Conservation (phyloP, 768 basidiomycete species). For the Tricholoma flavovirens region DNA sequence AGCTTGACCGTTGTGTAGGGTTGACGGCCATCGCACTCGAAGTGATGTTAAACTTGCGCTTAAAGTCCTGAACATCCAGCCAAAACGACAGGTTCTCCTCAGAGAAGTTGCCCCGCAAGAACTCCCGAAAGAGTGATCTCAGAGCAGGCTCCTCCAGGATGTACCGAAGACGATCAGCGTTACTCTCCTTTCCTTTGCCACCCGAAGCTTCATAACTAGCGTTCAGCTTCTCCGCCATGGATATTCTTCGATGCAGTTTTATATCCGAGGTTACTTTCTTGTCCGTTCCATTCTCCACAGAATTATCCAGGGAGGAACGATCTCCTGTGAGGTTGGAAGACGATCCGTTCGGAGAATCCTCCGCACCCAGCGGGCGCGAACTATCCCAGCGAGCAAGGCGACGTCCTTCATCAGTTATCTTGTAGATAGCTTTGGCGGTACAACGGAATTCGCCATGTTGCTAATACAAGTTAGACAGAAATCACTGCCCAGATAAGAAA, state of each 20-base stretch:
- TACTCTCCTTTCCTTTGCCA: constrained; percentile 76
- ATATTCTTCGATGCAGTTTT: constrained; percentile 75
- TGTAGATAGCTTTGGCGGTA: constrained; percentile 93
- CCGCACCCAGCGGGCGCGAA: constrained; percentile 29
- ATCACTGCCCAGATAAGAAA: constrained; percentile 4
- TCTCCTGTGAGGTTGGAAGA: constrained; percentile 53
- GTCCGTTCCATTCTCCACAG: constrained; percentile 24
- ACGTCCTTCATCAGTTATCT: constrained; percentile 87
- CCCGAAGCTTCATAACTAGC: constrained; percentile 47
- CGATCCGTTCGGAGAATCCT: constrained; percentile 63
- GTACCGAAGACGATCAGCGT: constrained; percentile 83
- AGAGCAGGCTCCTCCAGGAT: constrained; percentile 91
- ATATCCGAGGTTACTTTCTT: constrained; percentile 38
- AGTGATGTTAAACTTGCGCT: constrained; percentile 91
- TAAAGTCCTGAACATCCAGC: constrained; percentile 96
- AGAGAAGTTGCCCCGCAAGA: constrained; percentile 90
- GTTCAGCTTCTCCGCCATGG: constrained; percentile 69
- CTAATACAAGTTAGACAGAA: constrained; percentile 31
- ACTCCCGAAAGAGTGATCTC: constrained; percentile 89
- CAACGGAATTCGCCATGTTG: constrained; percentile 95
- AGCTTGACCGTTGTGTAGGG: constrained; percentile 31
- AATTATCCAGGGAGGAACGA: constrained; percentile 58
- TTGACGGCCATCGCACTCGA: constrained; percentile 76
- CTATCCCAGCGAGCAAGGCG: constrained; percentile 82
- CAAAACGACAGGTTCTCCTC: constrained; percentile 98